Percentiles rank a stretch among this genome's conserved stretches.
Conservation (phyloP, 2,329 filamentous ascomycete genomes). For the Cladophialophora chaetospira region DNA sequence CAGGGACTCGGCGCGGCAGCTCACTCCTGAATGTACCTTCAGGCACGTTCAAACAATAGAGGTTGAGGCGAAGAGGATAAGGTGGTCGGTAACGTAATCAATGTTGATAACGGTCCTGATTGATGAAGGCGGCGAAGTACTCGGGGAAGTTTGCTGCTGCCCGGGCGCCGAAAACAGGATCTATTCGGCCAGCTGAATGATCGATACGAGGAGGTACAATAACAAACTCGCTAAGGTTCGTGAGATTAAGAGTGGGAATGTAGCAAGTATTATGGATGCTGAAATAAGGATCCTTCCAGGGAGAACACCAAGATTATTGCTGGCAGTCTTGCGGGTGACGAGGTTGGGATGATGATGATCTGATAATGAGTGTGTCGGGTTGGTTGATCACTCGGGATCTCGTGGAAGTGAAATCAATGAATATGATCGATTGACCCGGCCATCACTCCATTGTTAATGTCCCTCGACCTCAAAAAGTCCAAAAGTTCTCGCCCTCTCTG, state of each 20-base stretch:
- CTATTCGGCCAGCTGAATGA: not conserved
- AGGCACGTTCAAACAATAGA: not conserved
- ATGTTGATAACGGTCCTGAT: not conserved
- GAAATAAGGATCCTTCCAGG: conserved; percentile 7
- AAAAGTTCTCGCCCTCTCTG: conserved; percentile 17
- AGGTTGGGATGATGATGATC: conserved; percentile 11
- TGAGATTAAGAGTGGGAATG: not conserved
- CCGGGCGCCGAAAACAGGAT: conserved; percentile 6
- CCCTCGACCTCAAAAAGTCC: not conserved
- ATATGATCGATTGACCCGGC: conserved; percentile 1
- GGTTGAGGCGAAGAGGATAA: not conserved
- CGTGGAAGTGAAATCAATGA: not conserved
- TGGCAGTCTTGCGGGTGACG: conserved; percentile 1
- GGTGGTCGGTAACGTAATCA: not conserved
- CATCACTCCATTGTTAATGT: conserved; percentile 4
- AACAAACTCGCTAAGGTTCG: too few species aligned
- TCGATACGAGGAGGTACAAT: not conserved
- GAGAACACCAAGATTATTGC: not conserved
- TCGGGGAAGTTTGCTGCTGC: not conserved
- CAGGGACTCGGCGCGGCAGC: too few species aligned
- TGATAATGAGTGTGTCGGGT: conserved; percentile 8
- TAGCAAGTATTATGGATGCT: conserved; percentile 6
- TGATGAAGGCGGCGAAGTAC: not conserved
- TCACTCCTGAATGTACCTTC: too few species aligned
- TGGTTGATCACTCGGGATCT: not conserved